These are phyloP conservation scores for Closterium sp. DNA, from an alignment of 139 green algal genomes.

Conservation along the genomic window DNA sequence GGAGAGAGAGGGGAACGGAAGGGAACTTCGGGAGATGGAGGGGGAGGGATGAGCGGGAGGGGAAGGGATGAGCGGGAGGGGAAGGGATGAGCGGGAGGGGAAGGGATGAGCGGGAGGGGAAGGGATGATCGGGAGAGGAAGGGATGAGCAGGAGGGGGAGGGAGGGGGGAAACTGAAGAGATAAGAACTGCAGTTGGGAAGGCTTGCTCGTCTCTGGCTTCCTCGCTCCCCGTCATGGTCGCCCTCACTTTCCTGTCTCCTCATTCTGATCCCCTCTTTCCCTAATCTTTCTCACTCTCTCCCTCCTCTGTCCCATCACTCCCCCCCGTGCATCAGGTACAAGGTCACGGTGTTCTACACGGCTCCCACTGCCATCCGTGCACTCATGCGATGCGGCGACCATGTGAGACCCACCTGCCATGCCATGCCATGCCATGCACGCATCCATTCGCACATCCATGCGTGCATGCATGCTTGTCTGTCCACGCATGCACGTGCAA, in stretches of 20 bases:
- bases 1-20: background rate
- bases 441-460: background rate
- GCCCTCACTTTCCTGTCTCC: background rate
- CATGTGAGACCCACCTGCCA: constrained; percentile 9
- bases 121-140: background rate
- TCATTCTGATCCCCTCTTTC: background rate
- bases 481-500: too few species aligned
- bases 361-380: constrained; percentile 89
- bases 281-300: background rate
- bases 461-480: background rate
- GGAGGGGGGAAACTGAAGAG: too few species aligned
- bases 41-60: background rate
- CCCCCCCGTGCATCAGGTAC: constrained; percentile 57
- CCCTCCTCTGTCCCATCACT: background rate
- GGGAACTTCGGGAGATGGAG: background rate
- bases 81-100: too few species aligned
- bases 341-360: constrained; percentile 94
- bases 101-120: background rate
- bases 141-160: too few species aligned
- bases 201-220: too few species aligned
- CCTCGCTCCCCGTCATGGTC: too few species aligned
- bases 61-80: background rate
- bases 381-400: constrained; percentile 83
- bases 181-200: background rate
- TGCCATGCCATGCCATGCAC: background rate